These are phyloP conservation scores for Tetrastigma voinierianum DNA, from an alignment of 164 flowering plant genomes.

Conservation along the genomic window DNA sequence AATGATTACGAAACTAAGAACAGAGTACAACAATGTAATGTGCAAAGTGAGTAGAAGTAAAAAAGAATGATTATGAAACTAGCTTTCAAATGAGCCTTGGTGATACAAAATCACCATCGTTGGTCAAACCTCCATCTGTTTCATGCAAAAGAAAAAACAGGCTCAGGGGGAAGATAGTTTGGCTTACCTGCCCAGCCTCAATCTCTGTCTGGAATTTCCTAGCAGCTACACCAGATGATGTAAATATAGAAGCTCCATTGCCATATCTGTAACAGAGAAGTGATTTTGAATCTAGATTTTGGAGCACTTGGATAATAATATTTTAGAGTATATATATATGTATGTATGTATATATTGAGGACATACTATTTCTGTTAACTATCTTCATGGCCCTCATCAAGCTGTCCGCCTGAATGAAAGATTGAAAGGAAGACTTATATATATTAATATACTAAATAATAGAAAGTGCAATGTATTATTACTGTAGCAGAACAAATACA, in stretches of 20 bases:
- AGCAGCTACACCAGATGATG: constrained; percentile 64
- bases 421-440: not conserved
- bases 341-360: not conserved
- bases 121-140: too few relatives aligned
- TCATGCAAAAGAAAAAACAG: too few relatives aligned
- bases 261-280: constrained; percentile 46
- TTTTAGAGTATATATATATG: not conserved
- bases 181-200: constrained; percentile 58
- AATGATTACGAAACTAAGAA: too few relatives aligned
- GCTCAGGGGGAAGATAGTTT: not conserved
- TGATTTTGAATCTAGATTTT: not conserved
- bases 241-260: constrained; percentile 66
- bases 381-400: constrained; percentile 74
- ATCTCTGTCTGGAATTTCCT: constrained; percentile 69
- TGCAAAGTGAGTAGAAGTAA: too few relatives aligned
- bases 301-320: not conserved
- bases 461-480: too few relatives aligned
- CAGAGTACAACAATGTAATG: too few relatives aligned
- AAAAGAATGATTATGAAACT: too few relatives aligned
- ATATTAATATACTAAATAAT: constrained; percentile 7
- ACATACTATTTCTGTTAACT: constrained; percentile 61
- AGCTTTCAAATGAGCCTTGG: too few relatives aligned
- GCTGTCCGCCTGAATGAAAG: constrained; percentile 53
- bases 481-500: constrained; percentile 4
- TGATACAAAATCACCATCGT: too few relatives aligned